Conservation (phyloP, 163 green algal species). For the Volvox carteri region DNA sequence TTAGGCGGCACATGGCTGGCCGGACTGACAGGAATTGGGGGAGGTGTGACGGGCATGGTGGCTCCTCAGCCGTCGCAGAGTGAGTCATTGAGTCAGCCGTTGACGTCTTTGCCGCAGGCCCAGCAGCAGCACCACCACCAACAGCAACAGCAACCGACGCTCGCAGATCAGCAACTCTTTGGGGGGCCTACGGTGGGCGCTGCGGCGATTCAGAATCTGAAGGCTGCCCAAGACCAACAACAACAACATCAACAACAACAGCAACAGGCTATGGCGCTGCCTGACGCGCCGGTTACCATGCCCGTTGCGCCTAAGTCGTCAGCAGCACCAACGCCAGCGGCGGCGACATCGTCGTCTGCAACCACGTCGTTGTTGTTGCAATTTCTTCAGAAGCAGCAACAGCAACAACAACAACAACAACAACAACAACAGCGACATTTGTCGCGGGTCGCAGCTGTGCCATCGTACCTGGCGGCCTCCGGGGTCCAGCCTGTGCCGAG, state of each 20-base stretch:
- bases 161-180: no score
- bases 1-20: not conserved
- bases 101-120: not conserved
- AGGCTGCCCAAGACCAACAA: not conserved
- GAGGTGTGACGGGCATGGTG: not conserved
- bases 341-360: no score
- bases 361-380: slow-evolving; percentile 12
- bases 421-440: not conserved
- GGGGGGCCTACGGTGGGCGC: not conserved
- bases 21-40: not conserved
- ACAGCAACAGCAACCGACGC: no score
- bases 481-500: not conserved
- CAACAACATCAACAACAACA: slow-evolving; percentile 5
- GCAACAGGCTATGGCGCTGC: not conserved
- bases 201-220: slow-evolving; percentile 14
- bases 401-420: not conserved
- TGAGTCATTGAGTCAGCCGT: not conserved
- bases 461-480: not conserved
- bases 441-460: no score
- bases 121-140: not conserved
- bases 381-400: slow-evolving; percentile 12
- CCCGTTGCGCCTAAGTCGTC: no score
- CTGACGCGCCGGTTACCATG: not conserved
- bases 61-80: not conserved
- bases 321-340: not conserved